phyloP scores from a whole-genome alignment of 2,329 filamentous ascomycete genomes.

The Penicillium decumbens region DNA sequence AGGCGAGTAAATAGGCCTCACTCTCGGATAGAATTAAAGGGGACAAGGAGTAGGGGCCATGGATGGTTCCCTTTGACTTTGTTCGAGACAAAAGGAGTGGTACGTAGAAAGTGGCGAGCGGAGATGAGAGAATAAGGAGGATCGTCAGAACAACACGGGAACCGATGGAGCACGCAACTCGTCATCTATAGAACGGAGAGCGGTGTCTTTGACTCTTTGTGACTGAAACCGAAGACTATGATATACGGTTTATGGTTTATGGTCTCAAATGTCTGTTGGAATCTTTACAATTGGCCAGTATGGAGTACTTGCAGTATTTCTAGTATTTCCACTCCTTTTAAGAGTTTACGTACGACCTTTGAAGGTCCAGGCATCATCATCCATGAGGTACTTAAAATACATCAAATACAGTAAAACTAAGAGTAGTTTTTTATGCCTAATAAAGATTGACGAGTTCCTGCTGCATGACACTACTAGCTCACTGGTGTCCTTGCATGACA shows the following conservation, averaged over 20 bases:
- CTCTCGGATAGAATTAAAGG: constrained; percentile 5
- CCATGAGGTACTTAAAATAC: background rate
- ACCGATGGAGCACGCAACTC: background rate
- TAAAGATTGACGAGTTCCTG: background rate
- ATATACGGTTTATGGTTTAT: background rate
- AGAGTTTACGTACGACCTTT: background rate
- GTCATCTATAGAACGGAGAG: background rate
- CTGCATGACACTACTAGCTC: background rate
- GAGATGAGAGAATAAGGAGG: background rate
- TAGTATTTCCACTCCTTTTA: background rate
- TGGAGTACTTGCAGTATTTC: too few relatives aligned
- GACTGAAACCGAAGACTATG: background rate
- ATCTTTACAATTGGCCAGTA: background rate
- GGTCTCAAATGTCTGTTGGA: background rate
- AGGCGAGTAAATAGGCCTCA: constrained; percentile 9
- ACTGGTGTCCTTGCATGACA: background rate
- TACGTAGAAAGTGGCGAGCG: constrained; percentile 7
- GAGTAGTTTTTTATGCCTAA: background rate
- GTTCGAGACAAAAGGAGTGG: constrained; percentile 1
- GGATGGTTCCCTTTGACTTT: constrained; percentile 10
- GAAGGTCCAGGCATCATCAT: background rate
- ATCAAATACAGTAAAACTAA: background rate
- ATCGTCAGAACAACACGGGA: background rate
- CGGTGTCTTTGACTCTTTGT: background rate
- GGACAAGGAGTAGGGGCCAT: constrained; percentile 17